Evolutionary conservation across 1,139 yeast species (phyloP).

Genomic region (Pichia sp.): DNA sequence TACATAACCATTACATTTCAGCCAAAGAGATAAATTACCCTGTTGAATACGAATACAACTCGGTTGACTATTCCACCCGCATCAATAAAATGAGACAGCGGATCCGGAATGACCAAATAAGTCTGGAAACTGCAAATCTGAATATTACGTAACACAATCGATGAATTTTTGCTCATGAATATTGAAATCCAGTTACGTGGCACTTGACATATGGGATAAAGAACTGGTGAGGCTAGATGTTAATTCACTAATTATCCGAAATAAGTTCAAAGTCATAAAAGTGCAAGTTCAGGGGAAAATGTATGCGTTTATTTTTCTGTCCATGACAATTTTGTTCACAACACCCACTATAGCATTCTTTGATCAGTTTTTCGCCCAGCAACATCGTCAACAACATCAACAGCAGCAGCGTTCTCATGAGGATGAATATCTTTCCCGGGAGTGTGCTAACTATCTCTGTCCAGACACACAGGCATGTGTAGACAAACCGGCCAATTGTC

Average conservation of each 20-base stretch:
- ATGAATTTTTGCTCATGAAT: neutral
- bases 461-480: conserved; percentile 82
- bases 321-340: neutral
- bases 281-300: neutral
- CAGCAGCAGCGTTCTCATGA: conserved; percentile 30
- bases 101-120: neutral
- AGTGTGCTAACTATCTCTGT: conserved; percentile 73
- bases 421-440: conserved; percentile 30
- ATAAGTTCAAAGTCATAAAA: too few species aligned
- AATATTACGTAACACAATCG: neutral
- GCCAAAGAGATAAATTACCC: conserved; percentile 31
- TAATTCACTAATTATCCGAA: too few species aligned
- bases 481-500: conserved; percentile 63
- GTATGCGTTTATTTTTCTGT: neutral
- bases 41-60: conserved; percentile 24
- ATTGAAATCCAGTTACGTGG: neutral
- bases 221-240: too few species aligned
- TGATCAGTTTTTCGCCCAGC: conserved; percentile 26
- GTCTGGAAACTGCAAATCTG: neutral
- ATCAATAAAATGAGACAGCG: conserved; percentile 14
- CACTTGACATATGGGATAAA: too few species aligned
- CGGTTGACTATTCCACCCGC: conserved; percentile 21
- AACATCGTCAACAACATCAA: conserved; percentile 35
- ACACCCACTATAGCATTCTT: conserved; percentile 17
- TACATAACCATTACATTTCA: conserved; percentile 33